Evolutionary conservation across 1,284 basidiomycete genomes (phyloP).

Genomic region (Boletellus sp.): DNA sequence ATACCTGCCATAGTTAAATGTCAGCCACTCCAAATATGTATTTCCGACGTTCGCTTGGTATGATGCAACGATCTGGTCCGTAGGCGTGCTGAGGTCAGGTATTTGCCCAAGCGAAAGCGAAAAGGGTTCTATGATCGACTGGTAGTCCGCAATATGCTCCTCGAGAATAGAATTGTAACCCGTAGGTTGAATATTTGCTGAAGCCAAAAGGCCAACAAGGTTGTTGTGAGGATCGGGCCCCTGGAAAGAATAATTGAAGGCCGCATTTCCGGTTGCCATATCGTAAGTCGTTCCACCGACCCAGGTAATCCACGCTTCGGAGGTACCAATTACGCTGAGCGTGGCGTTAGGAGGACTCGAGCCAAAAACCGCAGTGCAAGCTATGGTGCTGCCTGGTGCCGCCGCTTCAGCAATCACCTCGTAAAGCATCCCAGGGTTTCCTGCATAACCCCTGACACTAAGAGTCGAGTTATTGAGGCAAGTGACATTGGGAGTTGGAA

Average conservation of each 20-base stretch:
- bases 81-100: constrained; percentile 49
- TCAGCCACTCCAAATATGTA: constrained; percentile 65
- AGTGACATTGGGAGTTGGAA: constrained; percentile 56
- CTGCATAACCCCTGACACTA: constrained; percentile 50
- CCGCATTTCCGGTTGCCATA: constrained; percentile 54
- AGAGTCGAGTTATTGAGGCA: constrained; percentile 58
- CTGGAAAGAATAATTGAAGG: constrained; percentile 56
- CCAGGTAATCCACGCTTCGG: constrained; percentile 62
- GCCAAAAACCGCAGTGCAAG: constrained; percentile 35
- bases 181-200: constrained; percentile 26
- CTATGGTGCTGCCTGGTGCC: constrained; percentile 27
- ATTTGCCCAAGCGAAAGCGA: constrained; percentile 57
- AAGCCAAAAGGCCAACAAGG: constrained; percentile 42
- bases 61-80: constrained; percentile 50
- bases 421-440: constrained; percentile 60
- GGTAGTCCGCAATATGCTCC: constrained; percentile 51
- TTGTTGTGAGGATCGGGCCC: constrained; percentile 55
- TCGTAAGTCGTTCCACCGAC: constrained; percentile 68
- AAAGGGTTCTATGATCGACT: constrained; percentile 44
- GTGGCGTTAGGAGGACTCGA: constrained; percentile 49
- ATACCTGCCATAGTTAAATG: constrained; percentile 73
- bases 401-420: constrained; percentile 57
- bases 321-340: constrained; percentile 39
- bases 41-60: constrained; percentile 58
- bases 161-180: constrained; percentile 38